Conservation (phyloP, 257 asterid genomes). For the Solanum chiquidenum region DNA sequence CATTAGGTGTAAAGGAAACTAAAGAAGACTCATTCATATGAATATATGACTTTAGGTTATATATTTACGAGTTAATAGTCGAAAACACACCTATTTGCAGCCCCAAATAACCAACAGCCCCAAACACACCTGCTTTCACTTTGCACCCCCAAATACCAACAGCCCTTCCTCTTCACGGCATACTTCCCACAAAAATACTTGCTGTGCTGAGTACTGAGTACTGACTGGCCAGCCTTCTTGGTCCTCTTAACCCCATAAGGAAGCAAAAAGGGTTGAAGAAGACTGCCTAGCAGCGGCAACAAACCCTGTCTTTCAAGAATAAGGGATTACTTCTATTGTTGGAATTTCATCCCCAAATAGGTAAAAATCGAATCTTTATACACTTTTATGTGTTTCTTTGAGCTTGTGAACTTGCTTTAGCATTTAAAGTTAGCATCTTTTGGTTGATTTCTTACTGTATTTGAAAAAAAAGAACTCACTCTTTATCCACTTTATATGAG, state of each 20-base stretch:
- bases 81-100: neutral
- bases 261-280: neutral
- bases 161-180: neutral
- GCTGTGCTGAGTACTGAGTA: neutral
- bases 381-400: neutral
- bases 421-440: neutral
- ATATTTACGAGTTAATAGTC: neutral
- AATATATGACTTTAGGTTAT: neutral
- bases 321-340: neutral
- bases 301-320: neutral
- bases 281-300: neutral
- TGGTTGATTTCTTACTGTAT: neutral
- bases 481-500: neutral
- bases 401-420: neutral
- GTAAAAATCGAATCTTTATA: neutral
- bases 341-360: neutral
- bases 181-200: neutral
- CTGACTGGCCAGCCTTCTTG: neutral
- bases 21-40: neutral
- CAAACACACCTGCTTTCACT: neutral
- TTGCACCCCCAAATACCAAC: neutral
- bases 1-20: conserved; percentile 12
- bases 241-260: neutral
- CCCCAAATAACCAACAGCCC: neutral
- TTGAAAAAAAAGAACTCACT: neutral